Conservation (phyloP, 495 filamentous ascomycete genomes). For the Acidomyces sp. region DNA sequence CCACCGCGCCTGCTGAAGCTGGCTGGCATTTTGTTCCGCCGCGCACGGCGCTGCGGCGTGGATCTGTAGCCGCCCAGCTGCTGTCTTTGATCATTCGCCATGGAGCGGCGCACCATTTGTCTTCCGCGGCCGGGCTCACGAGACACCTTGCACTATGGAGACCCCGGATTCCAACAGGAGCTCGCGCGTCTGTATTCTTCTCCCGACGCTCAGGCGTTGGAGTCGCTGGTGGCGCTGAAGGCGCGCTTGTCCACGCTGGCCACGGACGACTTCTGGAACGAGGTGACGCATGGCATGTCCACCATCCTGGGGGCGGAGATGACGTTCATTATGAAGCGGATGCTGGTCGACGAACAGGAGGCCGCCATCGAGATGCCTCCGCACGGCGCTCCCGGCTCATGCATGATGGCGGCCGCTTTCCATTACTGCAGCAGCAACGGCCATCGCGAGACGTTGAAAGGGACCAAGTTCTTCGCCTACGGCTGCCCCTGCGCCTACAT, state of each 20-base stretch:
- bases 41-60: no score
- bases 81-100: no score
- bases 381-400: constrained; percentile 45
- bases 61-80: no score
- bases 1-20: no score
- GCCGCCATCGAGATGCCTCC: constrained; percentile 45
- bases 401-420: constrained; percentile 52
- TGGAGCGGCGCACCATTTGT: constrained; percentile 15
- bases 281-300: constrained; percentile 54
- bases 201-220: constrained; percentile 48
- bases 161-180: constrained; percentile 37
- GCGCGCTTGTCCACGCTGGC: constrained; percentile 39
- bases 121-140: constrained; percentile 10
- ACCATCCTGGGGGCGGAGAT: constrained; percentile 53
- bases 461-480: constrained; percentile 50
- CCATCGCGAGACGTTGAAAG: constrained; percentile 39
- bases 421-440: constrained; percentile 51
- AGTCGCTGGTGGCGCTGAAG: constrained; percentile 52
- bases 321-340: constrained; percentile 55
- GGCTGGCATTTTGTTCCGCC: no score
- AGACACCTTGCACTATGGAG: constrained; percentile 24
- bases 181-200: constrained; percentile 36
- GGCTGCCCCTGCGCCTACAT: constrained; percentile 55
- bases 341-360: constrained; percentile 46
- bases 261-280: constrained; percentile 52